Conservation (phyloP, 192 early-diverging fungal genomes). For the Lunasporangiospora selenospora region DNA sequence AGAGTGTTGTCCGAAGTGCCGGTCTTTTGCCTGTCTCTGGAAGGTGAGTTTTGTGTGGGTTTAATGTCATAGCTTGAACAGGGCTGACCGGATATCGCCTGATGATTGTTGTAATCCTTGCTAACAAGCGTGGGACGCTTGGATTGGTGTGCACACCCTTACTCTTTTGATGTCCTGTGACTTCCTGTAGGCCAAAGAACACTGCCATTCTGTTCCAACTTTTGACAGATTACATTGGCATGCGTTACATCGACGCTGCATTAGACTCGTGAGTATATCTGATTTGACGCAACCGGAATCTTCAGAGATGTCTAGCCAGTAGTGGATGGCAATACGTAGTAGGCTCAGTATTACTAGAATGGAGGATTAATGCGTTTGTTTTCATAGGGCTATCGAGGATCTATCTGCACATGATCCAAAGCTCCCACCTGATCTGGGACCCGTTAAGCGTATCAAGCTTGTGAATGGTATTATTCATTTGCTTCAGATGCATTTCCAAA, state of each 20-base stretch:
- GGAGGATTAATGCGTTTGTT: too few relatives aligned
- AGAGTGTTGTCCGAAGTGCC: conserved; percentile 79
- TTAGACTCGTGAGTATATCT: conserved; percentile 68
- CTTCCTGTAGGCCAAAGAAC: conserved; percentile 61
- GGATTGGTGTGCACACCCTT: background rate
- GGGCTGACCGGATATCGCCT: too few relatives aligned
- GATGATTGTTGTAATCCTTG: background rate
- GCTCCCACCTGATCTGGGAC: conserved; percentile 69
- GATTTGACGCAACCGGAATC: too few relatives aligned
- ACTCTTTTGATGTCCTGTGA: background rate
- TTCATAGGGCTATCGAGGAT: conserved; percentile 71
- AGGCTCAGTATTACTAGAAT: too few relatives aligned
- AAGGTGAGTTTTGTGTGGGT: conserved; percentile 57
- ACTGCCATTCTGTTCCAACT: conserved; percentile 73
- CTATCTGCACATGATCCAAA: conserved; percentile 62
- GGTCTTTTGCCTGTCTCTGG: conserved; percentile 74
- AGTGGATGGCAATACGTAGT: too few relatives aligned
- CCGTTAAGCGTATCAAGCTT: conserved; percentile 68
- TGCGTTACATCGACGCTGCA: conserved; percentile 82
- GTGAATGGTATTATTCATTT: conserved; percentile 77
- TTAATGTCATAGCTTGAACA: too few relatives aligned
- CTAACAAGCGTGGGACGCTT: background rate
- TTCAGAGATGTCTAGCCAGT: too few relatives aligned
- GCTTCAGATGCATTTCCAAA: conserved; percentile 84
- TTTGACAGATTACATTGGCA: conserved; percentile 81